Conservation (phyloP, 2,329 filamentous ascomycete species). For the Monosporascus ibericus region DNA sequence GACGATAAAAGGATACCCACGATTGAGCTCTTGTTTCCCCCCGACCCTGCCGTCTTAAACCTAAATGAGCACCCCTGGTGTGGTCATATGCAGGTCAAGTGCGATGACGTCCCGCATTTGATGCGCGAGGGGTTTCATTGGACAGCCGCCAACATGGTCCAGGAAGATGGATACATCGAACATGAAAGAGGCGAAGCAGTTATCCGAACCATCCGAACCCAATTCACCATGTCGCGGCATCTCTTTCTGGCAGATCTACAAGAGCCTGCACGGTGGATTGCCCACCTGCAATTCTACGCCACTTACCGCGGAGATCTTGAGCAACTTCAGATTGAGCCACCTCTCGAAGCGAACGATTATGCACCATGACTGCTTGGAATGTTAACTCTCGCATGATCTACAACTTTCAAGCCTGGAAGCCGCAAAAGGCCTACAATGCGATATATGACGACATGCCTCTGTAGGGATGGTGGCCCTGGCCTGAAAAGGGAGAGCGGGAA, state of each 20-base stretch:
- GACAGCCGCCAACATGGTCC: conserved; percentile 6
- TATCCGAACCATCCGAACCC: not conserved
- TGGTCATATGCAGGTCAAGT: conserved; percentile 9
- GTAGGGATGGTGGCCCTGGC: conserved; percentile 14
- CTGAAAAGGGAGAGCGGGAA: not conserved
- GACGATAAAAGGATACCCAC: not conserved
- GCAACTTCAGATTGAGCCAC: conserved; percentile 4
- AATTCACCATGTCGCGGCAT: not conserved
- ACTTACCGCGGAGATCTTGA: not conserved
- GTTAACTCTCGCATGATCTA: conserved; percentile 3
- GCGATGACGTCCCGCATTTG: conserved; percentile 7
- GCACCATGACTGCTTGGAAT: not conserved
- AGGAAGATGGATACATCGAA: conserved; percentile 9
- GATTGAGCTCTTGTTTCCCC: not conserved
- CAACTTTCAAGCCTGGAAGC: not conserved
- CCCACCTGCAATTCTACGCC: conserved; percentile 3
- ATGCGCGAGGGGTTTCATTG: conserved; percentile 16
- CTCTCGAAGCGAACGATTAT: conserved; percentile 3
- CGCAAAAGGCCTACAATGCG: conserved; percentile 1
- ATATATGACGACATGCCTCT: conserved; percentile 12
- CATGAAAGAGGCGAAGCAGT: not conserved
- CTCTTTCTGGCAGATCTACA: conserved; percentile 9
- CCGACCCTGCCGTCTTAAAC: not conserved
- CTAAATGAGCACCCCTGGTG: not conserved
- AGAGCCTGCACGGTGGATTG: conserved; percentile 7